Evolutionary conservation across 495 filamentous ascomycete genomes (phyloP), one percentile per base, ranked within the genome.

Genomic region (Achaetomiella virescens): DNA sequence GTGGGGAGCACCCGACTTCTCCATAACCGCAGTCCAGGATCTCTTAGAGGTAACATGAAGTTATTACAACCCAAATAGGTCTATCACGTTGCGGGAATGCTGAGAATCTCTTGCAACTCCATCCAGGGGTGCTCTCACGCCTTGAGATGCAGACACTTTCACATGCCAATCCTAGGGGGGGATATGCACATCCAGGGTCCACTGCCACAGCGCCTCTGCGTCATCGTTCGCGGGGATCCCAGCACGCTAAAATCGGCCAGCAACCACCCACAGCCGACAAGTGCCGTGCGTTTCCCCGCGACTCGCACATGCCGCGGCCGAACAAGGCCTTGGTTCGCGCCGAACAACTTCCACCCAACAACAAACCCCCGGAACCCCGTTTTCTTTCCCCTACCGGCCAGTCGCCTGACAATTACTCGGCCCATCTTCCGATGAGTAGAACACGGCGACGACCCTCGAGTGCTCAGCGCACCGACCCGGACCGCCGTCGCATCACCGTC

Each of bases 401-500:
- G 49, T 35, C 42, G n/a, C 14, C 20, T 36, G 27, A 6, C 21
- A 14, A 51, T 12, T 36, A 18, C 40, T 29, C 47, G 38, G 27
- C 7, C 38, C 11, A 33, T 24, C 29, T 36, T 33, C 48, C 38
- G 40, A 60, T 60, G 58, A 51, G 58, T 60, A 60, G 53, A 55
- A 10, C 15, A 12, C 48, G n/a, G 17, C 9, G 11, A 22, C n/a
- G n/a, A 29, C 12, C 33, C 24, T 29, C 15, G 22, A 56, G 65
- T 60, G 57, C 65, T 17, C 54, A 48, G 47, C 47, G 65, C 62
- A 62, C 62, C 52, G 15, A 52, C 18, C 46, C 54, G 48, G 43
- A 21, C 48, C 54, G n/a, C 29, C 48, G 46, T 24, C 45, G 17
- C 36, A 35, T 12, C 25, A 45, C 31, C 52, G 29, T 53, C 38